phyloP scores from a whole-genome alignment of 305 asterid species.

The Plantago coronopus region DNA sequence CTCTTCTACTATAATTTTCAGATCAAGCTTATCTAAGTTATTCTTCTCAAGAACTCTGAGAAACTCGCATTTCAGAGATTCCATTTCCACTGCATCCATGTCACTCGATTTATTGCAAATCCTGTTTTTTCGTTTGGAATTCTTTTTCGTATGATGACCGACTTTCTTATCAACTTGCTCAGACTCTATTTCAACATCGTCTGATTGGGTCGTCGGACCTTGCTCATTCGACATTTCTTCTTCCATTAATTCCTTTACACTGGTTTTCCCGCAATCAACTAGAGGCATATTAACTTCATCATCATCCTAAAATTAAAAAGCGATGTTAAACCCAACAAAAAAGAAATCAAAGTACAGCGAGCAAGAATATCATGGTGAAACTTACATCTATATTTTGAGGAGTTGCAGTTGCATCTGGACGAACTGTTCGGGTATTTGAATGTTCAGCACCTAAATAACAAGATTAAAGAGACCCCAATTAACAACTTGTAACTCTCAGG shows the following conservation, averaged over 20 bases:
- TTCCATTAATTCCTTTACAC: constrained; percentile 92
- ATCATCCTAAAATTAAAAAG: constrained; percentile 43
- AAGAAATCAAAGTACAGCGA: constrained; percentile 3
- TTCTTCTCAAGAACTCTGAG: constrained; percentile 27
- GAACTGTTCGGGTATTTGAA: constrained; percentile 29
- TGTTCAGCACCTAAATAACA: constrained; percentile 39
- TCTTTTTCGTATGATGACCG: constrained; percentile 33
- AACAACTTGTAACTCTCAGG: constrained; percentile 7
- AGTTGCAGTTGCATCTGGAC: constrained; percentile 28
- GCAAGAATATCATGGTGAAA: constrained; percentile 13
- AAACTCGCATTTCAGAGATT: constrained; percentile 26
- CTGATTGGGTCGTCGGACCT: constrained; percentile 29
- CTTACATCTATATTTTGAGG: constrained; percentile 43
- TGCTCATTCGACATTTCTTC: constrained; percentile 71
- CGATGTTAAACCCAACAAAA: constrained; percentile 11
- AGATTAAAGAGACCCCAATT: constrained; percentile 3
- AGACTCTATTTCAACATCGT: constrained; percentile 32
- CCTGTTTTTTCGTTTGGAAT: constrained; percentile 35
- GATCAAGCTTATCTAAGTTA: constrained; percentile 40
- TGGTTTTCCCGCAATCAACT: constrained; percentile 42
- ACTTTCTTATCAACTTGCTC: constrained; percentile 30
- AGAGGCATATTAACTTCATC: constrained; percentile 35
- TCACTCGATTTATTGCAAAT: constrained; percentile 36
- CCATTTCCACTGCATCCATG: constrained; percentile 37
- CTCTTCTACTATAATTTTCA: constrained; percentile 49